Percentiles rank a stretch among this genome's conserved stretches.
Conservation (phyloP, 1,284 basidiomycete species). For the Anthracocystis walkeri region DNA sequence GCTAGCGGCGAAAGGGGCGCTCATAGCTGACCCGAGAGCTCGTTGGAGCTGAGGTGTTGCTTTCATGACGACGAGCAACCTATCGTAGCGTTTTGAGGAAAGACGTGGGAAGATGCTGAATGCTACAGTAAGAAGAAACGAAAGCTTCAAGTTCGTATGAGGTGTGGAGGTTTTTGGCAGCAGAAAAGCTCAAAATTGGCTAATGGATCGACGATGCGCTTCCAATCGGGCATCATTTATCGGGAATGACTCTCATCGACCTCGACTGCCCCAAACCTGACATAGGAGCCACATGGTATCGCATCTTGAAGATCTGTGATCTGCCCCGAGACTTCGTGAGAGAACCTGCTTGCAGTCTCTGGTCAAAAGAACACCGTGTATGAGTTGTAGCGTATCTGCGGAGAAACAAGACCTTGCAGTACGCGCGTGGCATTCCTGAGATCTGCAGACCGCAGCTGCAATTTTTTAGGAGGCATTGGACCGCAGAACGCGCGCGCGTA, state of each 20-base stretch:
- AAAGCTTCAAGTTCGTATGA: background rate
- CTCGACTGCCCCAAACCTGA: no score
- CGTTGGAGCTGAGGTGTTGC: slow-evolving; percentile 17
- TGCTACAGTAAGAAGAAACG: slow-evolving; percentile 6
- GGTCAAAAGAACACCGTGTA: no score
- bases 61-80: slow-evolving; percentile 10
- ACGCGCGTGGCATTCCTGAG: slow-evolving; percentile 36
- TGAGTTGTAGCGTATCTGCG: no score
- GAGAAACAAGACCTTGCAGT: slow-evolving; percentile 13
- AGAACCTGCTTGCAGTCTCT: no score
- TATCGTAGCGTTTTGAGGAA: background rate
- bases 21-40: slow-evolving; percentile 3
- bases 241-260: no score
- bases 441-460: slow-evolving; percentile 5
- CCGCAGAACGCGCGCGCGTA: slow-evolving; percentile 3
- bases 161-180: no score
- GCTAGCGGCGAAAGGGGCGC: slow-evolving; percentile 1
- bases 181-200: no score
- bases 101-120: background rate
- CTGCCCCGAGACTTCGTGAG: no score
- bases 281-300: no score
- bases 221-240: no score
- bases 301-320: no score
- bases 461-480: slow-evolving; percentile 17
- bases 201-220: no score